Conservation (phyloP, 768 basidiomycete species). For the Trametes sanguinea region DNA sequence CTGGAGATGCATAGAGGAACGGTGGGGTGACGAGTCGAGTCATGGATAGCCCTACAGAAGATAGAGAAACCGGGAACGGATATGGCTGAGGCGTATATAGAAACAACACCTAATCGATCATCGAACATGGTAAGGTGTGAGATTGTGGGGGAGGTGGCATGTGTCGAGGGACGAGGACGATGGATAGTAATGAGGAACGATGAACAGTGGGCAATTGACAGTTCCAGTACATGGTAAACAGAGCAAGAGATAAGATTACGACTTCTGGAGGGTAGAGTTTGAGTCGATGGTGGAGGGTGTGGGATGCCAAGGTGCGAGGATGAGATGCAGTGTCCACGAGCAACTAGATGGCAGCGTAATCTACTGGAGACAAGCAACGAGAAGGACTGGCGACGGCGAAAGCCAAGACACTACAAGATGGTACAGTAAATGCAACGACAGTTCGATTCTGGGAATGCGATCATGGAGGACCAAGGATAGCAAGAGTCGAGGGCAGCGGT, state of each 20-base stretch:
- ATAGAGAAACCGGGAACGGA: not conserved
- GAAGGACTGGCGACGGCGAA: conserved; percentile 16
- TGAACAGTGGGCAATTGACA: conserved; percentile 7
- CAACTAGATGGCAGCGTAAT: conserved; percentile 25
- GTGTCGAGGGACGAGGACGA: not conserved
- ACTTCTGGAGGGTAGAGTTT: conserved; percentile 3
- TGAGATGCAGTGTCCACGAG: conserved; percentile 10
- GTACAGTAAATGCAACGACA: conserved; percentile 17
- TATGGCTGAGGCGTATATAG: conserved; percentile 8
- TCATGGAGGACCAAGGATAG: not conserved
- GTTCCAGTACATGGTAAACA: conserved; percentile 21
- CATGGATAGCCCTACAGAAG: conserved; percentile 13
- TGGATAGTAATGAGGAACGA: conserved; percentile 1
- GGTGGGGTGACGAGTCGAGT: conserved; percentile 9
- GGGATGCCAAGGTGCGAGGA: not conserved
- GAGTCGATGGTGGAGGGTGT: not conserved
- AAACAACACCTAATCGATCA: conserved; percentile 16
- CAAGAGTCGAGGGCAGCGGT: not conserved
- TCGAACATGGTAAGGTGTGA: conserved; percentile 12
- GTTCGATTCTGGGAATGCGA: not conserved
- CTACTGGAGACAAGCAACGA: conserved; percentile 14
- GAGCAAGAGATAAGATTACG: conserved; percentile 9
- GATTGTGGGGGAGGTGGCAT: not conserved
- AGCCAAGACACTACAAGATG: conserved; percentile 23
- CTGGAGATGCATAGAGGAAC: not conserved